Conservation (phyloP, 2,329 filamentous ascomycete genomes). For the Phaeosphaeriaceae sp. region DNA sequence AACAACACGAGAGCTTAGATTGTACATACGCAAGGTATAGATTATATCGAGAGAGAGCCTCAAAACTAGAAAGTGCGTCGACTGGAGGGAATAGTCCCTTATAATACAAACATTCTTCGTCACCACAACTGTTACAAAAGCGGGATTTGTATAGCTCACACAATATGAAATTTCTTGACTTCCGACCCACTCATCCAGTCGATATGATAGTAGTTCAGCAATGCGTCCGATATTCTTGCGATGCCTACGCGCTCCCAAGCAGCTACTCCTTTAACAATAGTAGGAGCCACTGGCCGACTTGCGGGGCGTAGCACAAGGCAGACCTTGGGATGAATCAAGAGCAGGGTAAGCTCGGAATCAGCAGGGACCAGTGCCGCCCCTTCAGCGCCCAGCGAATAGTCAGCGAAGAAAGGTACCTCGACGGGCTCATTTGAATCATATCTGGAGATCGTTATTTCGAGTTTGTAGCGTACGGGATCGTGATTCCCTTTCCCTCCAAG, state of each 20-base stretch:
- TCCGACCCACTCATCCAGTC: constrained; percentile 20
- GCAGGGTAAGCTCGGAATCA: constrained; percentile 5
- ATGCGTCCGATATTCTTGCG: constrained; percentile 11
- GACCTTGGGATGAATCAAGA: constrained; percentile 20
- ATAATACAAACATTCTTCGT: too few relatives aligned
- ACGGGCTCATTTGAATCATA: not conserved
- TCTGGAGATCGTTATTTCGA: not conserved
- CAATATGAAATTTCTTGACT: constrained; percentile 13
- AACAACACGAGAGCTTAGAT: too few relatives aligned
- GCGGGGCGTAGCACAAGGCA: constrained; percentile 13
- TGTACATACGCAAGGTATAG: too few relatives aligned
- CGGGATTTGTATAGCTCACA: constrained; percentile 3
- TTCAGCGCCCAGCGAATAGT: constrained; percentile 12
- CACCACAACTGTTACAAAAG: not conserved
- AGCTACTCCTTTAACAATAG: constrained; percentile 1
- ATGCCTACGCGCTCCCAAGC: constrained; percentile 20
- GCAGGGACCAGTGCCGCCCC: constrained; percentile 7
- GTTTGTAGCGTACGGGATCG: constrained; percentile 11
- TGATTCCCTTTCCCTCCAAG: constrained; percentile 5
- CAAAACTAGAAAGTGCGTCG: too few relatives aligned
- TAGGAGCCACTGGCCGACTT: not conserved
- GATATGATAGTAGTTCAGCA: constrained; percentile 13
- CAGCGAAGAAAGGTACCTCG: constrained; percentile 16
- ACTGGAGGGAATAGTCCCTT: too few relatives aligned
- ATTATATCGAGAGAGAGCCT: too few relatives aligned